A percentile compares a stretch with the other conserved stretches of the same genome.
Conservation (phyloP, 768 basidiomycete species). For the Dacryopinax primogenitus region DNA sequence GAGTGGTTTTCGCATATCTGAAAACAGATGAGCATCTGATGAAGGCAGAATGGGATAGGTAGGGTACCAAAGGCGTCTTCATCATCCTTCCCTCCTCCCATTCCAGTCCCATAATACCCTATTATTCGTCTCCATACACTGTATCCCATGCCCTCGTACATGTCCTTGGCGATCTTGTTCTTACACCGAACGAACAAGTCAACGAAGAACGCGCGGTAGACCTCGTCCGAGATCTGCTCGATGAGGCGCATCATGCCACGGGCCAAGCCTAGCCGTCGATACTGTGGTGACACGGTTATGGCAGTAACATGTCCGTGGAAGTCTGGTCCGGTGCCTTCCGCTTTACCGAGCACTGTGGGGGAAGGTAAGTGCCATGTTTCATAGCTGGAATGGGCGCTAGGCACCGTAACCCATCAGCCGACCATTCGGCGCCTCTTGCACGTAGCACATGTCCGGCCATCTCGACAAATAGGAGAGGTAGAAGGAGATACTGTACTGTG, state of each 20-base stretch:
- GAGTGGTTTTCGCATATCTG: slow-evolving; percentile 37
- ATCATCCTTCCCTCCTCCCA: slow-evolving; percentile 59
- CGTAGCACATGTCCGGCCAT: slow-evolving; percentile 85
- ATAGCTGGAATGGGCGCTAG: slow-evolving; percentile 20
- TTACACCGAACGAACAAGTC: slow-evolving; percentile 91
- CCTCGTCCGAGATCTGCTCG: slow-evolving; percentile 70
- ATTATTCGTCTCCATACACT: slow-evolving; percentile 81
- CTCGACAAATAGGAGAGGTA: slow-evolving; percentile 78
- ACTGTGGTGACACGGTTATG: slow-evolving; percentile 85
- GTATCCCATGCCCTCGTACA: slow-evolving; percentile 91
- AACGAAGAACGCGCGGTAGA: slow-evolving; percentile 77
- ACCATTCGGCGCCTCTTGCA: slow-evolving; percentile 66
- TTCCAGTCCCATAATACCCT: slow-evolving; percentile 74
- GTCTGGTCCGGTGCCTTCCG: slow-evolving; percentile 60
- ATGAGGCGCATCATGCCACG: slow-evolving; percentile 76
- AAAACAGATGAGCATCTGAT: background rate
- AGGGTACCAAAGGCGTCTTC: slow-evolving; percentile 82
- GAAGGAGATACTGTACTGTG: slow-evolving; percentile 74
- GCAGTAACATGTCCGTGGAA: slow-evolving; percentile 96
- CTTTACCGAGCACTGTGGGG: slow-evolving; percentile 75
- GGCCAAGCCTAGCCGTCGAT: slow-evolving; percentile 76
- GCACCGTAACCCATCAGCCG: slow-evolving; percentile 88
- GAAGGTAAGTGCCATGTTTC: background rate
- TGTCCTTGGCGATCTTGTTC: slow-evolving; percentile 66
- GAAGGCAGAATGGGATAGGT: background rate